Percentiles rank a stretch among this genome's conserved stretches.
Conservation (phyloP, 2,329 filamentous ascomycete species). For the Cercospora nicotianae region DNA sequence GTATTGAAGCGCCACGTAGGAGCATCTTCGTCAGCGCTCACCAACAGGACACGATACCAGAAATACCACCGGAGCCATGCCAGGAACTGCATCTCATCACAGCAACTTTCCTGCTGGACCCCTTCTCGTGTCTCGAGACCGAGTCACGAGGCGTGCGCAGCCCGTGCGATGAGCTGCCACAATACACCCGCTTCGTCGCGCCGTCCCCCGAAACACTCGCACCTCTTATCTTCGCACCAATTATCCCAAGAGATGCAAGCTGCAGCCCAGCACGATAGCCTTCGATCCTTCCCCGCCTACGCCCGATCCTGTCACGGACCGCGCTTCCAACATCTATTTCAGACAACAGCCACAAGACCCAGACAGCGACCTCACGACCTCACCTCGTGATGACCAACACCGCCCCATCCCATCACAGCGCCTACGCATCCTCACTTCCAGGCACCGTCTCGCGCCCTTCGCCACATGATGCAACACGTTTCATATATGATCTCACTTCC, state of each 20-base stretch:
- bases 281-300: slow-evolving; percentile 5
- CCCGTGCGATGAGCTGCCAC: background rate
- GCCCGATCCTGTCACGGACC: background rate
- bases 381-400: background rate
- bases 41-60: background rate
- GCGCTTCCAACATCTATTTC: background rate
- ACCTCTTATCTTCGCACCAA: background rate
- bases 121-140: background rate
- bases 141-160: background rate
- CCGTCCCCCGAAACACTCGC: background rate
- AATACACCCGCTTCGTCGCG: background rate
- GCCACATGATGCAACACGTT: slow-evolving; percentile 12
- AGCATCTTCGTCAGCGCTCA: background rate
- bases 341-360: background rate
- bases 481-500: slow-evolving; percentile 9
- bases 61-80: background rate
- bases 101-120: background rate
- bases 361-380: background rate
- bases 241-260: slow-evolving; percentile 2
- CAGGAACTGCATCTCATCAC: background rate
- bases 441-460: slow-evolving; percentile 1
- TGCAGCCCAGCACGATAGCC: background rate
- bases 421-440: background rate
- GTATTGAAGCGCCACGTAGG: background rate
- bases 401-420: background rate